Evolutionary conservation across 495 filamentous ascomycete genomes (phyloP).

Genomic region (Penicillium pulvis): DNA sequence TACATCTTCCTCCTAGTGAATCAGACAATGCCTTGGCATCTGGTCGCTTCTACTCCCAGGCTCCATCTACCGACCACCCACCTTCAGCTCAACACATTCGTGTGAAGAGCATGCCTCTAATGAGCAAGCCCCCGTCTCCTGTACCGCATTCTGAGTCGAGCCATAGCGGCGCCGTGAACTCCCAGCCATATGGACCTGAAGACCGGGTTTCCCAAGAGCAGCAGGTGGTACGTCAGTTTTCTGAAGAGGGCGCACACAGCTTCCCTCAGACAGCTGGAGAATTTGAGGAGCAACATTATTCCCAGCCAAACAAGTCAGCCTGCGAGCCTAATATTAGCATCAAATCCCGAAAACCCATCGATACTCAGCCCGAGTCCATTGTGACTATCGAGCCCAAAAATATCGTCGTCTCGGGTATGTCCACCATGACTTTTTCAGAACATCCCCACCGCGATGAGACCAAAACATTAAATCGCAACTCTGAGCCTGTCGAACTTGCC

Average conservation of each 20-base stretch:
- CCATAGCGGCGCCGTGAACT: background rate
- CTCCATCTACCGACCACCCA: constrained; percentile 11
- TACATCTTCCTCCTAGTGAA: constrained; percentile 12
- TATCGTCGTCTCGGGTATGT: constrained; percentile 12
- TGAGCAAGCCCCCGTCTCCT: constrained; percentile 16
- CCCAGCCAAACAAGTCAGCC: background rate
- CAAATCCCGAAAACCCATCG: constrained; percentile 15
- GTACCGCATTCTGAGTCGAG: constrained; percentile 14
- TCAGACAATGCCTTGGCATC: constrained; percentile 12
- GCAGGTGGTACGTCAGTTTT: background rate
- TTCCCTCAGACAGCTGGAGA: background rate
- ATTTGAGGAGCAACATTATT: background rate
- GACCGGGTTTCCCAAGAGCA: constrained; percentile 1
- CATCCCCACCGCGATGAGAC: constrained; percentile 31
- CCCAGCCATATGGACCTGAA: constrained; percentile 4
- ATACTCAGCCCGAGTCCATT: background rate
- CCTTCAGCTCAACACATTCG: constrained; percentile 12
- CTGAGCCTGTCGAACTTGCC: constrained; percentile 40
- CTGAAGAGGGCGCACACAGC: background rate
- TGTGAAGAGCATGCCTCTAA: constrained; percentile 19
- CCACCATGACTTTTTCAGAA: constrained; percentile 9
- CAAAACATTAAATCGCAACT: constrained; percentile 24
- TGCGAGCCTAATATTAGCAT: constrained; percentile 3
- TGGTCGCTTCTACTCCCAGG: constrained; percentile 27
- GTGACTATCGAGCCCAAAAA: constrained; percentile 7